Conservation (phyloP, 2,329 filamentous ascomycete species). For the Botrytis aclada region DNA sequence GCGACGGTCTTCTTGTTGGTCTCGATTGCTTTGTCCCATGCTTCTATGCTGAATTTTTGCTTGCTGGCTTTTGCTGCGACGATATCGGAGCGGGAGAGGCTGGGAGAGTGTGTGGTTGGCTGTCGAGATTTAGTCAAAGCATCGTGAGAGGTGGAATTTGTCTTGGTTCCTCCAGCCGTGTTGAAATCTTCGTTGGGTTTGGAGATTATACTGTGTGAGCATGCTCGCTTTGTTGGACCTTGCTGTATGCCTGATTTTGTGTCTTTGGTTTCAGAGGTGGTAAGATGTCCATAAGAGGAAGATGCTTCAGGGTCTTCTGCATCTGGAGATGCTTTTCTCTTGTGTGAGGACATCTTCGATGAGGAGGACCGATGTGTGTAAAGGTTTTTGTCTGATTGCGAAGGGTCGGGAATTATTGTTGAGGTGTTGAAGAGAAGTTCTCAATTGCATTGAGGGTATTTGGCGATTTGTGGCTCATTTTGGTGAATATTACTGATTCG, state of each 20-base stretch:
- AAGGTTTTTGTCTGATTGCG: not conserved
- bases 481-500: not conserved
- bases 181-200: not conserved
- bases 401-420: not conserved
- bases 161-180: not conserved
- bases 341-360: not conserved
- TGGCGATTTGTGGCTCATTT: not conserved
- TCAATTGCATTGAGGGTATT: not conserved
- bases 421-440: not conserved
- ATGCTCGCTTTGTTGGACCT: not conserved
- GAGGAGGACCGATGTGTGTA: not conserved
- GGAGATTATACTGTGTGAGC: not conserved
- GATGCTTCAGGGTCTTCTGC: not conserved
- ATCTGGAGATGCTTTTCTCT: not conserved
- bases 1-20: not conserved
- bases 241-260: not conserved
- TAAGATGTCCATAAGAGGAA: not conserved
- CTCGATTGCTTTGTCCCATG: not conserved
- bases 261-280: not conserved
- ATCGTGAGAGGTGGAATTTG: not conserved
- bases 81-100: not conserved
- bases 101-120: not conserved
- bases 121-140: not conserved
- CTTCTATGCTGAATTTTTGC: not conserved
- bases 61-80: not conserved